Percentiles rank a stretch among this genome's conserved stretches.
Conservation (phyloP, 352 stramenopile species). For the Phytophthora lateralis region DNA sequence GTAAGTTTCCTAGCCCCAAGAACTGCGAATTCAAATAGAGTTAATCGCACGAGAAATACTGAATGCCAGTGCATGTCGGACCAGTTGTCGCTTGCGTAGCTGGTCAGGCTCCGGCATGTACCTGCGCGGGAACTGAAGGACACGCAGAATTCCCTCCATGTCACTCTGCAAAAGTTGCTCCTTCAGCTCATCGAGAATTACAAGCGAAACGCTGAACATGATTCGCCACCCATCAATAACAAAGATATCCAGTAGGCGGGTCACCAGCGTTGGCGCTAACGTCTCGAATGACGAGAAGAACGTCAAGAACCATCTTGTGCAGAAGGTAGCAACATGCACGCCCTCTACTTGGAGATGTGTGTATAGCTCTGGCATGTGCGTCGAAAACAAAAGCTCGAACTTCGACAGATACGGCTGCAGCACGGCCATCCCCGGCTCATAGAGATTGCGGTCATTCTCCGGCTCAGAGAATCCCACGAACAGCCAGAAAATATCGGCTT, state of each 20-base stretch:
- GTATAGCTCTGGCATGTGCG: slow-evolving; percentile 71
- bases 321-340: slow-evolving; percentile 74
- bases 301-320: slow-evolving; percentile 86
- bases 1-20: no score
- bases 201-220: slow-evolving; percentile 79
- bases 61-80: slow-evolving; percentile 64
- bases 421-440: slow-evolving; percentile 75
- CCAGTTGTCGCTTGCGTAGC: slow-evolving; percentile 49
- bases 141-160: slow-evolving; percentile 70
- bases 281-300: slow-evolving; percentile 86
- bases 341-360: slow-evolving; percentile 62
- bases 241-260: slow-evolving; percentile 78
- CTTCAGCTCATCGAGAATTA: slow-evolving; percentile 78
- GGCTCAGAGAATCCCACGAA: slow-evolving; percentile 81
- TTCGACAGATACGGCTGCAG: slow-evolving; percentile 69
- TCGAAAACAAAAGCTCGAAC: slow-evolving; percentile 68
- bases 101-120: slow-evolving; percentile 55
- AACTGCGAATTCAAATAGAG: slow-evolving; percentile 30
- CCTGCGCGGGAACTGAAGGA: slow-evolving; percentile 67
- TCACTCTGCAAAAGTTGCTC: slow-evolving; percentile 54
- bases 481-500: slow-evolving; percentile 84
- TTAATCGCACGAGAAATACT: slow-evolving; percentile 68
- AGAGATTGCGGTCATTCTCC: slow-evolving; percentile 75
- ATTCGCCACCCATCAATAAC: slow-evolving; percentile 82
- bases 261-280: slow-evolving; percentile 66